Evolutionary conservation across 2,329 filamentous ascomycete species (phyloP), one percentile per base, ranked within the genome.

Genomic region (Fonsecaea monophora): DNA sequence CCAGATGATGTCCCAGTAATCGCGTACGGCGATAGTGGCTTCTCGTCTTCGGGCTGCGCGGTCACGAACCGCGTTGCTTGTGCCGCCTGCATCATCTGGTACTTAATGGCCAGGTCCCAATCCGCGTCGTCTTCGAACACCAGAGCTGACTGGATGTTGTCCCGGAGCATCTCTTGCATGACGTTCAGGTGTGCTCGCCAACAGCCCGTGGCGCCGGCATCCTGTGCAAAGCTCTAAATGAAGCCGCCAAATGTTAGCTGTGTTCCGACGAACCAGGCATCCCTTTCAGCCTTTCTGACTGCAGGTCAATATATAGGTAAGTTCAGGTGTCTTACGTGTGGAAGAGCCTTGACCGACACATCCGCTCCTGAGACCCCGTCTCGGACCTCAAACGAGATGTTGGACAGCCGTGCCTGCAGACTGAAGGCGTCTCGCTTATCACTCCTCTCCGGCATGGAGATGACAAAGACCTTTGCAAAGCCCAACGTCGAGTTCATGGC

Each of bases 71-170:
- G 72, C 0, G 77, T 69, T 0, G 72, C 75, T 38, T 73, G 68
- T 3, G 77, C 77, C 21, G 78, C 78, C 38, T 76, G 75, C 9
- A 76, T 76, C n/a, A 86, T 78, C 71, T 87, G 85, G 0, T 75
- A 59, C 37, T 83, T 82, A 37, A 87, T 74, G 0, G 79, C 77
- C 12, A 86, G 74, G 64, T 87, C 85, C 85, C 85, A 87, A 74
- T 87, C 85, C 18, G 81, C 79, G 63, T 87, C 85, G 70, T 87
- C 85, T 71, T 87, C 85, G 32, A 87, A 73, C 37, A 87, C 83
- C 1, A 87, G 74, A 0, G 83, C 84, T 1, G 82, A 82, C 1
- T 78, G 75, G 2, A 85, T 70, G 50, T 81, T 79, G 9, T 80
- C 74, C 15, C 80, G 75, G 10, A 86, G 77, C 12, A 86, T 76